These are phyloP conservation scores for Ceratocystis alfenasii DNA, from an alignment of 2,329 filamentous ascomycete species.

Conservation along the genomic window DNA sequence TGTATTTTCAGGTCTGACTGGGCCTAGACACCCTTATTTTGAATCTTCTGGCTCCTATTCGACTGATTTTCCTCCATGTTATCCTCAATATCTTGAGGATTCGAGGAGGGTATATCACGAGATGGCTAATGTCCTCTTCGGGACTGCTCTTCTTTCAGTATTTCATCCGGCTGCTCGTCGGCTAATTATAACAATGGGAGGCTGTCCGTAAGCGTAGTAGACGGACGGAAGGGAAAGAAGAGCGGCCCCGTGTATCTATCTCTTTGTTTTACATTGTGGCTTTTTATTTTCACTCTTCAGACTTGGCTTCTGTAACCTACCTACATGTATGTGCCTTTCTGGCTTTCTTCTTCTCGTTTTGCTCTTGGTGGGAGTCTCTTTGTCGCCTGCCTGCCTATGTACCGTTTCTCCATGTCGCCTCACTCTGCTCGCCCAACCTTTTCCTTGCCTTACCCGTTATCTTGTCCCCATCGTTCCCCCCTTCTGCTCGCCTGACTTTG, in stretches of 20 bases:
- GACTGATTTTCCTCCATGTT: neutral
- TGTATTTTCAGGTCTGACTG: constrained; percentile 1
- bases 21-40: neutral
- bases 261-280: neutral
- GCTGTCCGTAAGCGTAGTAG: neutral
- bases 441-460: constrained; percentile 1
- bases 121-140: neutral
- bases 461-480: neutral
- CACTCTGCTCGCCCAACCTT: neutral
- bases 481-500: neutral
- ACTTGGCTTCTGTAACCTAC: too few relatives aligned
- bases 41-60: neutral
- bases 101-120: neutral
- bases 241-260: neutral
- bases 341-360: neutral
- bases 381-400: neutral
- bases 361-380: too few relatives aligned
- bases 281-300: neutral
- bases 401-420: neutral
- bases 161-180: neutral
- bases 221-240: neutral
- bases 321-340: neutral
- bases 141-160: neutral
- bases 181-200: neutral
- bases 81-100: neutral